Base-by-base conservation (phyloP, 2,329 filamentous ascomycete genomes). In the Ophiostoma himal-ulmi region DNA sequence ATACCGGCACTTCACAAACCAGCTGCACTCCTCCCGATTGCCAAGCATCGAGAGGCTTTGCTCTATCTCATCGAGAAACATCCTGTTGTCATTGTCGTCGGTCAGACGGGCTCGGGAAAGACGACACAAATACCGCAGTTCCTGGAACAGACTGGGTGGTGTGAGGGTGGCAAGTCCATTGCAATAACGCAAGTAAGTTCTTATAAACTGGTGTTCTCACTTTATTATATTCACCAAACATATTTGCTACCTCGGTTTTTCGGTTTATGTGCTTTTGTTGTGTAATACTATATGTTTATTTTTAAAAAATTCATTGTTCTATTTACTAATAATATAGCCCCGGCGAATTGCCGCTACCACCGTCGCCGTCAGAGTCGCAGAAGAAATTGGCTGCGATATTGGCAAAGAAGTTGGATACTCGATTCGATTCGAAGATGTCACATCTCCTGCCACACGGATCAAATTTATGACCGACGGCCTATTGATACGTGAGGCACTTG, bases 391-490 rank as follows among this genome's bases (percentile, higher is more conserved):
- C 69, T 95, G 92, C 78, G 90, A 93, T 73, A 78, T 98, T 13
- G 95, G 95, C 37, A 93, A 96, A 79, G 90, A 96, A 77, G 91
- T 94, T 34, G 95, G 95, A 69, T 98, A 96, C 78, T 96, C 93
- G 0, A 97, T 98, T 74, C 87, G 88, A 22, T 91, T 99, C 76
- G 94, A 99, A 78, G 94, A 98, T 84, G 87, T 92, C 73, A 97
- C 94, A 5, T 97, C 93, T 26, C 85, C 89, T 22, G 84, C 87
- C 44, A 99, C 95, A 0, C 88, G 88, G 69, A 94, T 99, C 81
- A 97, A 99, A 78, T 98, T 98, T 77, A 82, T 98, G 73, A 99
- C 94, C 0, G 95, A 99, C 81, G 94, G 94, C 0, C 83, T 99
- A 67, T 85, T 99, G 41, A 88, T 99, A 69, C 85, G 94, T 76